Conservation (phyloP, 169 alveolate genomes). For the Cystoisospora suis region DNA sequence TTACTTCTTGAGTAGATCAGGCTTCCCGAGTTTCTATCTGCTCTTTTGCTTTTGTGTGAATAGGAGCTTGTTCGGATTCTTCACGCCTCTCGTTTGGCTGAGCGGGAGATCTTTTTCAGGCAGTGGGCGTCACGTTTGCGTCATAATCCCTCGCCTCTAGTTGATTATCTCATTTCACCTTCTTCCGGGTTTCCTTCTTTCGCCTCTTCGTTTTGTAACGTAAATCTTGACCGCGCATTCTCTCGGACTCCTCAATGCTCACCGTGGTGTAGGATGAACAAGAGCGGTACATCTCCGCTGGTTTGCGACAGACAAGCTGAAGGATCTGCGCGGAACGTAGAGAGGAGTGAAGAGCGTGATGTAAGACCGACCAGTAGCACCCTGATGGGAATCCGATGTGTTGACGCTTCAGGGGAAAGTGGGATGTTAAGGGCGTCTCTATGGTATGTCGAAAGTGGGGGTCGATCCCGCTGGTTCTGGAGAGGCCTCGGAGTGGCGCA, state of each 20-base stretch:
- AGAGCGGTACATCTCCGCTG: too few relatives aligned
- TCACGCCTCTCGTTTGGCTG: neutral
- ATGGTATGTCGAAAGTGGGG: neutral
- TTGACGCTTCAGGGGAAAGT: too few relatives aligned
- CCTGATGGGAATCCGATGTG: too few relatives aligned
- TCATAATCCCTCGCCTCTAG: neutral
- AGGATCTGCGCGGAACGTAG: too few relatives aligned
- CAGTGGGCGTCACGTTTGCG: slow-evolving; percentile 1
- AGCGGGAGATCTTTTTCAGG: neutral
- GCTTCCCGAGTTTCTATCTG: too few relatives aligned
- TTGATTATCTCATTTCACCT: neutral
- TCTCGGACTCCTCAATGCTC: too few relatives aligned
- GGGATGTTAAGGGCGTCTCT: neutral
- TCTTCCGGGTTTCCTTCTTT: neutral
- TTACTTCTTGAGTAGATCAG: too few relatives aligned
- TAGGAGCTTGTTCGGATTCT: neutral
- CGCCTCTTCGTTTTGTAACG: neutral
- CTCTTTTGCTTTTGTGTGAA: neutral
- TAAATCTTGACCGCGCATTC: too few relatives aligned
- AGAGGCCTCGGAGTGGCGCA: neutral
- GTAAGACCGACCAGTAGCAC: too few relatives aligned
- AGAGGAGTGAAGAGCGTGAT: too few relatives aligned
- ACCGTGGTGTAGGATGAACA: too few relatives aligned
- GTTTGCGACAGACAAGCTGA: too few relatives aligned
- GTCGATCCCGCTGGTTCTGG: neutral